Base-by-base conservation (phyloP, 1,284 basidiomycete genomes). In the Melanopsichium pennsylvanicum region DNA sequence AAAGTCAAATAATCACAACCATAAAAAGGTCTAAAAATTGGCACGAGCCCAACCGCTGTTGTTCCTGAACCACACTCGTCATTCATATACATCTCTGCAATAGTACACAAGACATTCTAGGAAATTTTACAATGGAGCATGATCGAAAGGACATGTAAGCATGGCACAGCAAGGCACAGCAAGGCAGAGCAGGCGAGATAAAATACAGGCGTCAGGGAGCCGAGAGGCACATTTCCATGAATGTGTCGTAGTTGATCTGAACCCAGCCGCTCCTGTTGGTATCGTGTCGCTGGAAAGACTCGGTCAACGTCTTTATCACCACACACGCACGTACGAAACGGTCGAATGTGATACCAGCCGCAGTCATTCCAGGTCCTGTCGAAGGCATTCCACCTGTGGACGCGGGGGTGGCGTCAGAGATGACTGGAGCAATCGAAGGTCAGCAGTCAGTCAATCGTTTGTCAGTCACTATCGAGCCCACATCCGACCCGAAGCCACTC, bases 301-400 rank as follows among this genome's bases (percentile, higher is more conserved):
- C 73, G 7, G 74, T 77, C 21, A 77, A 49, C 12, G 73, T 64
- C 61, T 75, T 77, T 68, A 75, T 58, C 22, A 71, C 71, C 27
- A 74, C 73, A 25, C 73, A 74, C 2, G 61, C 63, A 5, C 74
- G 48, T 2, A 76, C 70, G 37, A 76, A 76, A n/a, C 70, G 47
- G 43, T 74, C 71, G 22, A 74, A 74, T 4, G 63, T 71, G 49
- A 74, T 71, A 18, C 63, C 63, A 3, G 55, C 35, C 6, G 37
- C 38, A 13, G 33, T 42, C 22, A 54, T 21, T 11, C 50, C 42
- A n/a, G 61, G 54, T 33, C 48, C 49, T n/a, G 46, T 33, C 19
- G 55, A 31, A 36, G 49, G 27, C 46, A 69, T 63, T 18, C 59
- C 55, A 42, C 66, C 66, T 63, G 55, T n/a, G n/a, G n/a, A 41